A percentile compares a stretch with the other conserved stretches of the same genome.
Evolutionary conservation across 495 filamentous ascomycete species (phyloP).

Genomic region (Aspergillus bridgeri): DNA sequence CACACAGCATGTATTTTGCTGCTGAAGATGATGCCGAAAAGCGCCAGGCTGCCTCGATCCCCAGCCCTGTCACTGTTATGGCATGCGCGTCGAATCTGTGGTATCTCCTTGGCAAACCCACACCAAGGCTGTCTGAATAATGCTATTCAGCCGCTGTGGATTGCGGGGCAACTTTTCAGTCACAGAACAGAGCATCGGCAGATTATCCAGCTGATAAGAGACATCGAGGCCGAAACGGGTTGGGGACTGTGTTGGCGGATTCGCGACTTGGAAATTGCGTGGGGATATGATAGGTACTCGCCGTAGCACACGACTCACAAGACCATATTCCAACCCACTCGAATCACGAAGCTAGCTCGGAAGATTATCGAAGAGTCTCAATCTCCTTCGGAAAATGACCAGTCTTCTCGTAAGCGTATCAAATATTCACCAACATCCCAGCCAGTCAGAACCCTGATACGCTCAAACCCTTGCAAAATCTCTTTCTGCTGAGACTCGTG

Average conservation of each 20-base stretch:
- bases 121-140: slow-evolving; percentile 49
- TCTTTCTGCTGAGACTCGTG: slow-evolving; percentile 34
- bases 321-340: slow-evolving; percentile 2
- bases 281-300: slow-evolving; percentile 39
- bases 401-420: slow-evolving; percentile 22
- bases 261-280: slow-evolving; percentile 40
- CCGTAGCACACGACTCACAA: slow-evolving; percentile 9
- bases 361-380: neutral
- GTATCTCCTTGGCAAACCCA: slow-evolving; percentile 45
- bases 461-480: slow-evolving; percentile 26
- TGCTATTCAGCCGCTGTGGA: slow-evolving; percentile 48
- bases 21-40: slow-evolving; percentile 37
- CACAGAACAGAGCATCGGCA: slow-evolving; percentile 42
- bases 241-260: slow-evolving; percentile 48
- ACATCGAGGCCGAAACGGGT: slow-evolving; percentile 43
- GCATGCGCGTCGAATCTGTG: slow-evolving; percentile 48
- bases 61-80: slow-evolving; percentile 32
- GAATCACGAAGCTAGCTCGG: neutral
- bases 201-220: slow-evolving; percentile 38
- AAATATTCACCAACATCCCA: slow-evolving; percentile 27
- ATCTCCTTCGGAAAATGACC: slow-evolving; percentile 27
- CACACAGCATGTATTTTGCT: slow-evolving; percentile 47
- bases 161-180: slow-evolving; percentile 45
- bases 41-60: slow-evolving; percentile 25
- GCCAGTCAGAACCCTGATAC: slow-evolving; percentile 29